phyloP scores from a whole-genome alignment of 352 stramenopile genomes.

The Globisporangium yorkense region DNA sequence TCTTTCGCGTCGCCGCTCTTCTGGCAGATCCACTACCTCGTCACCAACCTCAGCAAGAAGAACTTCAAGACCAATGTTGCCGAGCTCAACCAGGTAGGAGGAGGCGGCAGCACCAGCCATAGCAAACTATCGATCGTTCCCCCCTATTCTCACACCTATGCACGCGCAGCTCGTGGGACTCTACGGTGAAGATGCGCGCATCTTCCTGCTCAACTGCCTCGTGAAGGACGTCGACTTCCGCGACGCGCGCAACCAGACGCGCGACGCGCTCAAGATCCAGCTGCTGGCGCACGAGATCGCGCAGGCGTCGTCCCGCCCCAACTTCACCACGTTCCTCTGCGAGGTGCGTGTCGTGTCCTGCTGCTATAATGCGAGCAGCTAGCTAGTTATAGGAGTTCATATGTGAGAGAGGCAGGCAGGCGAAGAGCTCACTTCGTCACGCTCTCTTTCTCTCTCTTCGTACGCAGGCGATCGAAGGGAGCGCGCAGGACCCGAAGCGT shows the following conservation, averaged over 20 bases:
- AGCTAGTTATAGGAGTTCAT: too few species aligned
- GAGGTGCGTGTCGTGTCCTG: constrained; percentile 27
- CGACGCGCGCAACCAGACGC: constrained; percentile 71
- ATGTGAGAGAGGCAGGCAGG: neutral
- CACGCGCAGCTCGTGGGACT: constrained; percentile 75
- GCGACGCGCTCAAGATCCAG: constrained; percentile 88
- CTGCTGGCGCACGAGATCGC: constrained; percentile 87
- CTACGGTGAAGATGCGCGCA: constrained; percentile 88
- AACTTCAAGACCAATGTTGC: constrained; percentile 92
- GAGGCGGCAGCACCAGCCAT: too few species aligned
- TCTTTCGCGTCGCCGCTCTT: constrained; percentile 91
- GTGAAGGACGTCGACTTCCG: constrained; percentile 90
- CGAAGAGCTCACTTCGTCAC: constrained; percentile 1
- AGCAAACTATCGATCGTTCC: neutral
- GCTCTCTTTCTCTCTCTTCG: neutral
- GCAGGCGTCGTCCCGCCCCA: constrained; percentile 82
- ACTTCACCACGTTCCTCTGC: constrained; percentile 89
- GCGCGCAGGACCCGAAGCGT: constrained; percentile 29
- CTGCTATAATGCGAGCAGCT: neutral
- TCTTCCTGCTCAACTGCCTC: constrained; percentile 89
- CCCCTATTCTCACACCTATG: neutral
- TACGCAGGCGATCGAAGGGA: constrained; percentile 61
- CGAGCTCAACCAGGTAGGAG: constrained; percentile 86
- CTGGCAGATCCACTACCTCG: constrained; percentile 92
- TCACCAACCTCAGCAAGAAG: constrained; percentile 92